Evolutionary conservation across 1,284 basidiomycete species (phyloP).

Genomic region (Phlebopus sp.): DNA sequence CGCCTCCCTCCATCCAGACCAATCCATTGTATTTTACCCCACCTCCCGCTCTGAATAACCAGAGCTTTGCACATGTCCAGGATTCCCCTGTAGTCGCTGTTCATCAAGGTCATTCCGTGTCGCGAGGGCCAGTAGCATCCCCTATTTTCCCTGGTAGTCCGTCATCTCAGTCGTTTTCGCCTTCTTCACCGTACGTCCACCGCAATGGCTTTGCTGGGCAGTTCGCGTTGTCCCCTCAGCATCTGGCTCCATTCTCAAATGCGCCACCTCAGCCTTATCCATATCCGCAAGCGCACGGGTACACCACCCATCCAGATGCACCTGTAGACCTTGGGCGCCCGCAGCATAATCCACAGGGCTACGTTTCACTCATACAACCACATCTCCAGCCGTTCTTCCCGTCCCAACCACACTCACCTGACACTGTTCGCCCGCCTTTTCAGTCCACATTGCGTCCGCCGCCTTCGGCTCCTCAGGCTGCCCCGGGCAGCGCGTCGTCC

Average conservation of each 20-base stretch:
- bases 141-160: constrained; percentile 6
- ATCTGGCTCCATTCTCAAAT: constrained; percentile 37
- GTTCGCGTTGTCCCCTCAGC: constrained; percentile 46
- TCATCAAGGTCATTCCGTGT: background rate
- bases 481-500: constrained; percentile 14
- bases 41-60: background rate
- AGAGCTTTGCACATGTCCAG: background rate
- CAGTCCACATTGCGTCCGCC: constrained; percentile 18
- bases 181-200: constrained; percentile 33
- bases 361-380: constrained; percentile 33
- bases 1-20: constrained; percentile 1
- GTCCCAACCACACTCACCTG: constrained; percentile 22
- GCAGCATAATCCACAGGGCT: constrained; percentile 35
- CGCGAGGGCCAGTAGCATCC: background rate
- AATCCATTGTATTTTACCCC: background rate
- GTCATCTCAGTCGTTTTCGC: constrained; percentile 6
- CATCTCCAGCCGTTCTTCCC: constrained; percentile 32
- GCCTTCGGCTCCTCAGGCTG: constrained; percentile 12
- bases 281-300: constrained; percentile 25
- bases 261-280: constrained; percentile 39
- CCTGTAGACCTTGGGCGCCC: constrained; percentile 31
- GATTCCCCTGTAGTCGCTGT: background rate
- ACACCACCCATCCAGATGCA: constrained; percentile 24
- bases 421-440: constrained; percentile 20
- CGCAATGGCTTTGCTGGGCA: constrained; percentile 40